These are phyloP conservation scores for Vitellaria paradoxa DNA, from an alignment of 179 eudicot species.

Conservation along the genomic window DNA sequence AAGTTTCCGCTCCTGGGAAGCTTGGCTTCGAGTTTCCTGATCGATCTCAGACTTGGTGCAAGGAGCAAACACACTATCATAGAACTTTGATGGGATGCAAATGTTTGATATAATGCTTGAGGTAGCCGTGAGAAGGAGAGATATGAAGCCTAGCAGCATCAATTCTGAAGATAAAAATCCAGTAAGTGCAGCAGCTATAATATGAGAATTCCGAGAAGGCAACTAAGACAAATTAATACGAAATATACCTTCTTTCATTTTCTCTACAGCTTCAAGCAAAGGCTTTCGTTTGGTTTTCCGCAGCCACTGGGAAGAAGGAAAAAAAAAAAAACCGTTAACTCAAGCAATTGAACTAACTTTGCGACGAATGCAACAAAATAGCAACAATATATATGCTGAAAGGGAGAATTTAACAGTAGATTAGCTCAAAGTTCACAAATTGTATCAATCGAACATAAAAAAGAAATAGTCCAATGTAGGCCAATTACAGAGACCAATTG, in stretches of 20 bases:
- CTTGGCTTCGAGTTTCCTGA: conserved; percentile 38
- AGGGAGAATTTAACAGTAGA: not conserved
- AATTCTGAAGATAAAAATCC: conserved; percentile 52
- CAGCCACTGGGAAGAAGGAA: conserved; percentile 55
- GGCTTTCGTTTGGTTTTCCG: conserved; percentile 73
- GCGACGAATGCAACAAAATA: too few relatives aligned
- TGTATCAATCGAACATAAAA: not conserved
- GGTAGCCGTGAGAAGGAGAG: conserved; percentile 89
- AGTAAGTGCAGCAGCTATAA: conserved; percentile 1
- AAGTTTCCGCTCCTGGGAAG: conserved; percentile 49
- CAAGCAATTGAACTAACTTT: too few relatives aligned
- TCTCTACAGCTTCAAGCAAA: conserved; percentile 86
- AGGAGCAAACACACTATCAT: conserved; percentile 71
- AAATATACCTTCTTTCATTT: conserved; percentile 95
- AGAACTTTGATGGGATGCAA: conserved; percentile 80
- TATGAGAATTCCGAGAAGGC: not conserved
- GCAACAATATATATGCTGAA: not conserved
- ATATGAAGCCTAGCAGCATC: conserved; percentile 96
- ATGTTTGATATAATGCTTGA: conserved; percentile 77
- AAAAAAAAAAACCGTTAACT: not conserved
- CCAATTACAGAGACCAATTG: not conserved
- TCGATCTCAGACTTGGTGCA: conserved; percentile 61
- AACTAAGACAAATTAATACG: not conserved
- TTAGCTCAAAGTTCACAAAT: conserved; percentile 4
- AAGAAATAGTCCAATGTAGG: not conserved